A percentile compares a stretch with the other conserved stretches of the same genome.
These are phyloP conservation scores for Coemansia sp. DNA, from an alignment of 192 early-diverging fungal genomes.

Conservation along the genomic window DNA sequence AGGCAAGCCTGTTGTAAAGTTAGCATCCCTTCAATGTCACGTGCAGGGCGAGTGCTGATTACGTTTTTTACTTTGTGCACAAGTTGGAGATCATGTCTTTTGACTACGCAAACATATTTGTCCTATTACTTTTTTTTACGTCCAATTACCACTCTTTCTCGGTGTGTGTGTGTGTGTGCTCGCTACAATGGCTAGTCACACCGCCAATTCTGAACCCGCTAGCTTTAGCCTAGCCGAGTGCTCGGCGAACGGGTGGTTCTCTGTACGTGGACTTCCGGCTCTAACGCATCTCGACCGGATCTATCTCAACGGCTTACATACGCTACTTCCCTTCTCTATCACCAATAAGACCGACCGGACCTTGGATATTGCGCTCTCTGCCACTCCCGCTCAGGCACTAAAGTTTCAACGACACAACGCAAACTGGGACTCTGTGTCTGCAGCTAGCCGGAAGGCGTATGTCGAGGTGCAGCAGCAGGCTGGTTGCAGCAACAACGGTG, in stretches of 20 bases:
- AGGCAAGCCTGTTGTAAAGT: background rate
- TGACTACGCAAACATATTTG: background rate
- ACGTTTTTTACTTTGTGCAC: background rate
- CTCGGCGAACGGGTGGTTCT: slow-evolving; percentile 32
- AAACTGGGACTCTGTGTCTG: slow-evolving; percentile 44
- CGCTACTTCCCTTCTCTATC: slow-evolving; percentile 53
- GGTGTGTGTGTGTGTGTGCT: background rate
- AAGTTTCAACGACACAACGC: slow-evolving; percentile 48
- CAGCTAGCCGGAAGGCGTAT: slow-evolving; percentile 30
- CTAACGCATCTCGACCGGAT: slow-evolving; percentile 40
- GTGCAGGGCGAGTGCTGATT: no score
- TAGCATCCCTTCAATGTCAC: no score
- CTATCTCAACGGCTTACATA: slow-evolving; percentile 51
- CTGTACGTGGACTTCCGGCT: slow-evolving; percentile 41
- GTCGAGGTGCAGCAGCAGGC: slow-evolving; percentile 14
- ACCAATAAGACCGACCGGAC: slow-evolving; percentile 22
- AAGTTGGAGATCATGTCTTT: background rate
- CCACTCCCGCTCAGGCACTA: slow-evolving; percentile 10
- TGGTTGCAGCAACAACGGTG: background rate
- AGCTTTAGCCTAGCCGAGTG: slow-evolving; percentile 20
- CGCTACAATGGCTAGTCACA: background rate
- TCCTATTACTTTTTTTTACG: no score
- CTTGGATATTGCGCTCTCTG: slow-evolving; percentile 18
- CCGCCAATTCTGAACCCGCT: slow-evolving; percentile 5
- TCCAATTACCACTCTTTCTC: background rate